Base-by-base conservation (phyloP, 768 basidiomycete species). In the Astraeus odoratus region DNA sequence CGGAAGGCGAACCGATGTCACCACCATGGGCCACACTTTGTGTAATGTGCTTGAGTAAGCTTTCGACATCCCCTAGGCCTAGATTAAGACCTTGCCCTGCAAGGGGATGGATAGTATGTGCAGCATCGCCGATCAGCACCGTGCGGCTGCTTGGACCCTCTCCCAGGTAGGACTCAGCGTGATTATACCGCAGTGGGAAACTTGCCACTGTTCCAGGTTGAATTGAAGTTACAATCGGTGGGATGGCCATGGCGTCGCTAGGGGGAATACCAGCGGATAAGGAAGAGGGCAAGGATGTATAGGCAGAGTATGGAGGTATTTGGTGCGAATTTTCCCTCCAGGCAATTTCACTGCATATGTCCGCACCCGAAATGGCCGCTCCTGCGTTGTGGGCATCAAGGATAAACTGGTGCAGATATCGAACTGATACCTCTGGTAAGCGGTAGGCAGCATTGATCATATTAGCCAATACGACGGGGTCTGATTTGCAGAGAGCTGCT, bases 21-120 rank as follows among this genome's bases (percentile, higher is more conserved):
- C 81, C 80, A 4, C 95, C 95, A 2, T 70, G 62, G 10, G 57
- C 52, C 16, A 86, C 51, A 1, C 83, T 74, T 5, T 67, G 56
- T 25, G 79, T 66, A 29, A 97, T 78, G 52, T 80, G 80, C 38
- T 73, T 70, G 1, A 80, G 69, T 12, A 99, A 75, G 45, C 75
- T 75, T 56, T 83, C 75, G 3, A 84, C 89, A 60, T 99, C 95
- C 1, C 72, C 83, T 23, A 99, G 69, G n/a, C 95, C 96, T 58
- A 95, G 69, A 62, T 99, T 98, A 33, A 98, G 72, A 0, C 95
- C 96, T 61, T 98, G 95, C 2, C 96, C 96, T 0, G 94, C 95
- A 22, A 98, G 77, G 1, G 96, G 95, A 58, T 98, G 95, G 1
- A 92, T 71, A 0, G 89, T 90, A 58, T 98, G 96, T 15, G 94